Percentiles rank a stretch among this genome's conserved stretches.
Evolutionary conservation across 116 monocot genomes (phyloP).

Genomic region (Posidonia oceanica): DNA sequence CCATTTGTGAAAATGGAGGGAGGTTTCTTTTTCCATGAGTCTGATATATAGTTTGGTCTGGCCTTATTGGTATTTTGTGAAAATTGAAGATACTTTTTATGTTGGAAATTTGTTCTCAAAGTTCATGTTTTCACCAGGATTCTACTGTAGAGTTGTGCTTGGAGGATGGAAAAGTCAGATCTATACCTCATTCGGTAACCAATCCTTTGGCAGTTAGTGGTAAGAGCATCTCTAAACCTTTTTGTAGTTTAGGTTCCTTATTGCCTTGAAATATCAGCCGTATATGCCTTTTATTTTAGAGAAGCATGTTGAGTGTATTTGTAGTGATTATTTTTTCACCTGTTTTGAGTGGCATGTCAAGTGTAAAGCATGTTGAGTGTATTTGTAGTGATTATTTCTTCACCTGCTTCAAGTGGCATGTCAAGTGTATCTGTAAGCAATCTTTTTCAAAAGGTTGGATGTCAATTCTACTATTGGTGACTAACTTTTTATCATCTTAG

Average conservation of each 20-base stretch:
- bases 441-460: no score
- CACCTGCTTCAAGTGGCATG: neutral
- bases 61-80: no score
- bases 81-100: no score
- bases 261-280: neutral
- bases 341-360: no score
- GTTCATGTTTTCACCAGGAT: slow-evolving; percentile 2
- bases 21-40: no score
- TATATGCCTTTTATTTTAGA: neutral
- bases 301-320: neutral
- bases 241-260: neutral
- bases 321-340: neutral
- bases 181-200: slow-evolving; percentile 43
- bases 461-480: no score
- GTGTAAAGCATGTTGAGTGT: neutral
- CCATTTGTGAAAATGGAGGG: no score
- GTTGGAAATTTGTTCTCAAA: no score
- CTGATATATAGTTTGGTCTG: no score
- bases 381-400: neutral
- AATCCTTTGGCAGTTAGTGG: slow-evolving; percentile 79
- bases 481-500: no score
- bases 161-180: slow-evolving; percentile 50
- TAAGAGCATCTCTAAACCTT: slow-evolving; percentile 16
- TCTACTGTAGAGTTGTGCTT: slow-evolving; percentile 29
- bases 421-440: neutral